Conservation (phyloP, 768 basidiomycete genomes). For the Rhodotorula diobovata region DNA sequence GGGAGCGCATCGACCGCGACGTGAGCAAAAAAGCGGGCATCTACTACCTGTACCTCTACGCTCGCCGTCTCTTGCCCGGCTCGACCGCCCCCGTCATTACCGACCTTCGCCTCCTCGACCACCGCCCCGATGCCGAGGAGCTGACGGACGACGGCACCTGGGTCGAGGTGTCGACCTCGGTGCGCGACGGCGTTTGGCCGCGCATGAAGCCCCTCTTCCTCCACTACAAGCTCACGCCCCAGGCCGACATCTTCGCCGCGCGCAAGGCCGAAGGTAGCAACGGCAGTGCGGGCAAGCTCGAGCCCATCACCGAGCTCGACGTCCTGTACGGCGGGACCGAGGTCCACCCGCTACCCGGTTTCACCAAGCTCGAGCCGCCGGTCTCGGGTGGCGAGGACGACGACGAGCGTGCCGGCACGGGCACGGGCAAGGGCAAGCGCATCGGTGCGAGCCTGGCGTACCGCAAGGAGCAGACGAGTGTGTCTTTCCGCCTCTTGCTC, state of each 20-base stretch:
- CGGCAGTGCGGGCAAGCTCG: conserved; percentile 43
- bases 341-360: conserved; percentile 78
- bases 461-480: conserved; percentile 54
- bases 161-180: conserved; percentile 68
- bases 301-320: conserved; percentile 86
- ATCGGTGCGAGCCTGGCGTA: conserved; percentile 60
- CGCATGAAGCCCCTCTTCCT: conserved; percentile 27
- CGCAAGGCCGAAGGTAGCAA: conserved; percentile 52
- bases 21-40: conserved; percentile 61
- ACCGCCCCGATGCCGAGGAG: conserved; percentile 78
- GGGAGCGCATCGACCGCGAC: conserved; percentile 82
- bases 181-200: conserved; percentile 63
- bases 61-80: conserved; percentile 18
- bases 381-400: conserved; percentile 35
- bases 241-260: conserved; percentile 54
- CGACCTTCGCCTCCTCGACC: conserved; percentile 44
- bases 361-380: conserved; percentile 51
- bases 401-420: background rate
- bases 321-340: conserved; percentile 67
- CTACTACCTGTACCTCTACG: conserved; percentile 58
- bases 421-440: conserved; percentile 54
- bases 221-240: conserved; percentile 55
- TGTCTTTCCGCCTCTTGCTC: background rate
- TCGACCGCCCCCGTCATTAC: conserved; percentile 13
- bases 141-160: conserved; percentile 44